A percentile compares a stretch with the other conserved stretches of the same genome.
Conservation (phyloP, 441 rosid genomes). For the Erysimum cheiri region DNA sequence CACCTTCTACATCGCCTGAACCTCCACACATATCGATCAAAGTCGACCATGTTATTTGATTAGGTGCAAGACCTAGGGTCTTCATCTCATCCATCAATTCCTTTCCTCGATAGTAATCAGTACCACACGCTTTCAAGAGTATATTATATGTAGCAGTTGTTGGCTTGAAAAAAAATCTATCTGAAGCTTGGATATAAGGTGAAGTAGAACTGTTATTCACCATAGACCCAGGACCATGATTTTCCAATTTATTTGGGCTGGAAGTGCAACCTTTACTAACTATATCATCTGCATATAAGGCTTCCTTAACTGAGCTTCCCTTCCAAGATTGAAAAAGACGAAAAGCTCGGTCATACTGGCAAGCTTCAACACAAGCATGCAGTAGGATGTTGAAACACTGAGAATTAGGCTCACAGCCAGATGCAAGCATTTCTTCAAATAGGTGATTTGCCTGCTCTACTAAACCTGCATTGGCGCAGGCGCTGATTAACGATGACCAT, state of each 20-base stretch:
- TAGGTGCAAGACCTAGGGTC: constrained; percentile 71
- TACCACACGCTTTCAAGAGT: constrained; percentile 86
- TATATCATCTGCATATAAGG: constrained; percentile 41
- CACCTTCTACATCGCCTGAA: constrained; percentile 76
- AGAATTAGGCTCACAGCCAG: constrained; percentile 87
- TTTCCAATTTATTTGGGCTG: constrained; percentile 37
- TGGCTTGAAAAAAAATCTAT: constrained; percentile 67
- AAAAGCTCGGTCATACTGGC: constrained; percentile 92
- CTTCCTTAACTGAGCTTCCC: constrained; percentile 49
- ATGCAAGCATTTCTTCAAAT: constrained; percentile 82
- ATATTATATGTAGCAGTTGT: constrained; percentile 75
- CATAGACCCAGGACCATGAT: constrained; percentile 33
- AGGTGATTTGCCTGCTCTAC: constrained; percentile 81
- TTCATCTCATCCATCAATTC: constrained; percentile 87
- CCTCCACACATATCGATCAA: constrained; percentile 81
- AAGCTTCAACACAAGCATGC: constrained; percentile 91
- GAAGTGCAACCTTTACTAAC: constrained; percentile 28
- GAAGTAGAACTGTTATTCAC: constrained; percentile 46
- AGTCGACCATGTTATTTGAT: constrained; percentile 88
- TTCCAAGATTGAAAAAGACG: constrained; percentile 83
- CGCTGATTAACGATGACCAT: constrained; percentile 95
- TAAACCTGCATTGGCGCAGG: constrained; percentile 89
- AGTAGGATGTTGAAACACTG: constrained; percentile 82
- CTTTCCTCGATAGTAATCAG: constrained; percentile 69
- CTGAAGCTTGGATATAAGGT: constrained; percentile 50